A percentile compares a stretch with the other conserved stretches of the same genome.
These are phyloP conservation scores for Edaphochlamys debaryana DNA, from an alignment of 139 green algal species.

Conservation along the genomic window DNA sequence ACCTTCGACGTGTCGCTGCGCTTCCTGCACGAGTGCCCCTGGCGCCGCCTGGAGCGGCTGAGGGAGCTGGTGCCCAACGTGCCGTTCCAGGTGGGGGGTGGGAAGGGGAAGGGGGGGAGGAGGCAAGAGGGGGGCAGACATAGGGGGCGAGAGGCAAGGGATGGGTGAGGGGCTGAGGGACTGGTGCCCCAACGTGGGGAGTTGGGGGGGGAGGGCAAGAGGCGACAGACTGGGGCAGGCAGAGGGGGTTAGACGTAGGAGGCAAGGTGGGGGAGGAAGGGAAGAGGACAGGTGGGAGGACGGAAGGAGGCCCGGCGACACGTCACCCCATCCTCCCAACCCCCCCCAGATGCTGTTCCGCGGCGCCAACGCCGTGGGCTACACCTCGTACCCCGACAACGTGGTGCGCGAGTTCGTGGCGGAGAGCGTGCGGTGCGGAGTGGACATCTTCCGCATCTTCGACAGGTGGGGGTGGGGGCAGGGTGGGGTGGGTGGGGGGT, in stretches of 20 bases:
- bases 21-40: constrained; percentile 94
- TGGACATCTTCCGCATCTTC: constrained; percentile 94
- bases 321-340: background rate
- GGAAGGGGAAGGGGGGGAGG: no score
- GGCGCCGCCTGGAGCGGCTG: constrained; percentile 88
- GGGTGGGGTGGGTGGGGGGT: constrained; percentile 48
- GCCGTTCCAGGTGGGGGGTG: constrained; percentile 83
- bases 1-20: constrained; percentile 95
- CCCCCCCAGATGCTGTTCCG: constrained; percentile 81
- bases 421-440: constrained; percentile 71
- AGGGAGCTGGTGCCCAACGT: constrained; percentile 90
- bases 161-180: background rate
- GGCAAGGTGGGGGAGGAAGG: background rate
- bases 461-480: no score
- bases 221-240: no score
- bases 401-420: constrained; percentile 3
- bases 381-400: constrained; percentile 90
- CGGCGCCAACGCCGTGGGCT: constrained; percentile 90
- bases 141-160: no score
- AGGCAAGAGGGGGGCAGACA: no score
- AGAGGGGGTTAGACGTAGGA: no score
- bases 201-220: no score
- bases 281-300: no score
- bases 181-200: no score
- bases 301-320: no score